Evolutionary conservation across 768 basidiomycete genomes (phyloP).

Genomic region (Pulveroboletus sp.): DNA sequence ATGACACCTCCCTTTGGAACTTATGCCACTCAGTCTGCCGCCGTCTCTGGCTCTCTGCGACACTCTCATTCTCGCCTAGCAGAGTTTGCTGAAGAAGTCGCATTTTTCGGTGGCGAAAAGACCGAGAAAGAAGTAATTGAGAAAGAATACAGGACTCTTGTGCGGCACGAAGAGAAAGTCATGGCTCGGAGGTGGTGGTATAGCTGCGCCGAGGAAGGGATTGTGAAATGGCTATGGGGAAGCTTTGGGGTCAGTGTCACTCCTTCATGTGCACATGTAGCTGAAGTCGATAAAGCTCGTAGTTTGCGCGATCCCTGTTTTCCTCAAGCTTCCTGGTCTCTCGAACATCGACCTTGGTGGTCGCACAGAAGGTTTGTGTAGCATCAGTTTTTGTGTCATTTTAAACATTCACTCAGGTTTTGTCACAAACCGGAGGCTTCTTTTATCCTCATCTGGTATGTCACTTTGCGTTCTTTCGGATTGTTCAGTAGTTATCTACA

Average conservation of each 20-base stretch:
- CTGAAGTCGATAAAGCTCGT: conserved; percentile 50
- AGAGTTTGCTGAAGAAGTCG: conserved; percentile 87
- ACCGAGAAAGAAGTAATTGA: conserved; percentile 92
- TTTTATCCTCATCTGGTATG: conserved; percentile 81
- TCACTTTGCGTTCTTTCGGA: conserved; percentile 3
- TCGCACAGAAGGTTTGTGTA: conserved; percentile 75
- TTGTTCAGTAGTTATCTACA: background rate
- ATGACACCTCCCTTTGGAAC: conserved; percentile 90
- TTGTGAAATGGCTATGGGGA: conserved; percentile 98
- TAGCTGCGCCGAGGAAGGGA: conserved; percentile 88
- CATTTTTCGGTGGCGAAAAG: conserved; percentile 83
- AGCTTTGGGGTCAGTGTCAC: conserved; percentile 74
- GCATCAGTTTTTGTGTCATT: background rate
- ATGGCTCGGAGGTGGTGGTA: conserved; percentile 85
- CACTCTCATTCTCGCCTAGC: conserved; percentile 90
- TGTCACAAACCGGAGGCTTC: conserved; percentile 89
- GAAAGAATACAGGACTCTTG: conserved; percentile 78
- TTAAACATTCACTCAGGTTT: conserved; percentile 57
- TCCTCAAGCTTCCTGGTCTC: conserved; percentile 80
- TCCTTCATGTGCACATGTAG: background rate
- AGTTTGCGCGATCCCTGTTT: conserved; percentile 92
- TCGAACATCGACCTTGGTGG: conserved; percentile 69
- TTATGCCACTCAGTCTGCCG: conserved; percentile 85
- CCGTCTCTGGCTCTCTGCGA: conserved; percentile 83
- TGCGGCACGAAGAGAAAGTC: conserved; percentile 83